Conservation (phyloP, 768 basidiomycete species). For the Collybiopsis confluens region DNA sequence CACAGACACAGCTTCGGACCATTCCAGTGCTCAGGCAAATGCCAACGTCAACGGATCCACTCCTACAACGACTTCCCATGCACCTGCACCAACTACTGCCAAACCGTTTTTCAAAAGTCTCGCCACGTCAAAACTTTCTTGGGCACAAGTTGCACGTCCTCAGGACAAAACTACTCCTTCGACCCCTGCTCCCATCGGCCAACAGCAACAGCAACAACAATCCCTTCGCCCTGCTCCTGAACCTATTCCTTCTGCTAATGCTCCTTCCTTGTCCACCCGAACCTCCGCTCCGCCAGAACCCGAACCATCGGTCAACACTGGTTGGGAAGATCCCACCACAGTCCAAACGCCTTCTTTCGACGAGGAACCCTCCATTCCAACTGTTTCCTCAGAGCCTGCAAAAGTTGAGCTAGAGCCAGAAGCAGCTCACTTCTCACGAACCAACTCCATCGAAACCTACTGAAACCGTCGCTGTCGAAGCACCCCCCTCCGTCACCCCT, state of each 20-base stretch:
- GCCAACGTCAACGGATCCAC: background rate
- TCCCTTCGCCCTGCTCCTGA: constrained; percentile 23
- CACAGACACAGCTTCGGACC: background rate
- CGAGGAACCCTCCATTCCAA: constrained; percentile 47
- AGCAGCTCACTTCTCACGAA: background rate
- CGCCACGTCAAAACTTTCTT: constrained; percentile 74
- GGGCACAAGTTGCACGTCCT: constrained; percentile 78
- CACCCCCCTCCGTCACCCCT: constrained; percentile 3
- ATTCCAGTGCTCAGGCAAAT: background rate
- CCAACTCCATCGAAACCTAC: background rate
- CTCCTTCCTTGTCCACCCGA: constrained; percentile 23
- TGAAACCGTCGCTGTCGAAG: background rate
- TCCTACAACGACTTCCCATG: background rate
- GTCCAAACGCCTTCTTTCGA: constrained; percentile 67
- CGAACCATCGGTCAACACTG: constrained; percentile 31
- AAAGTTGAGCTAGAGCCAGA: constrained; percentile 30
- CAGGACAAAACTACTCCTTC: constrained; percentile 59
- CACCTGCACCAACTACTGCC: constrained; percentile 13
- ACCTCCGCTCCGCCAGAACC: constrained; percentile 26
- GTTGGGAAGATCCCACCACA: constrained; percentile 75
- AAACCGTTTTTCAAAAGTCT: constrained; percentile 50
- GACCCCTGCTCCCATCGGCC: constrained; percentile 28
- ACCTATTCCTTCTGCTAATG: constrained; percentile 28
- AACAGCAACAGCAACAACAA: constrained; percentile 5
- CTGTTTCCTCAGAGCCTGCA: constrained; percentile 24